A percentile compares a stretch with the other conserved stretches of the same genome.
Evolutionary conservation across 2,329 filamentous ascomycete species (phyloP).

Genomic region (Beauveria scarabaeidicola): DNA sequence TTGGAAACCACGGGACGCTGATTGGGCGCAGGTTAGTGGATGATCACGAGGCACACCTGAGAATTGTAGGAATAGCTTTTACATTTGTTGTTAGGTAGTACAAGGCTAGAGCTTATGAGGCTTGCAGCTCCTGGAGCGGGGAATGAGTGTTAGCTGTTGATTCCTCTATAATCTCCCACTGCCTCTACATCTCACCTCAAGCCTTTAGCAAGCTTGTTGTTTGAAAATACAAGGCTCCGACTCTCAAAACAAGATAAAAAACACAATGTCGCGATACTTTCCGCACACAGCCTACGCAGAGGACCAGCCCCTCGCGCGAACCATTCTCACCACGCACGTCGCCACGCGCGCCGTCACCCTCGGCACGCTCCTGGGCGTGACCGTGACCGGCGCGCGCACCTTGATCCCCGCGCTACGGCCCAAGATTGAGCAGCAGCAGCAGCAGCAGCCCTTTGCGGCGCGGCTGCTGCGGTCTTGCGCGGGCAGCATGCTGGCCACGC

Average conservation of each 20-base stretch:
- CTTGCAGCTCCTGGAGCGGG: neutral
- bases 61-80: no score
- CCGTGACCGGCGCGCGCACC: constrained; percentile 27
- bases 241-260: neutral
- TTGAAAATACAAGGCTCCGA: neutral
- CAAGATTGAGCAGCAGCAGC: constrained; percentile 1
- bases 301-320: constrained; percentile 47
- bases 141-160: neutral
- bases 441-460: constrained; percentile 19
- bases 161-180: neutral
- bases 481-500: constrained; percentile 35
- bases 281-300: constrained; percentile 52
- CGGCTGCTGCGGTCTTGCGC: constrained; percentile 38
- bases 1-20: neutral
- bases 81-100: neutral
- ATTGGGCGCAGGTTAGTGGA: neutral
- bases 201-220: no score
- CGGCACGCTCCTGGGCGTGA: constrained; percentile 40
- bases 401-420: constrained; percentile 22
- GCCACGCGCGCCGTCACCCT: constrained; percentile 46
- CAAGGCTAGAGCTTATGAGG: neutral
- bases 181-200: no score
- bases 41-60: neutral
- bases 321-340: constrained; percentile 53
- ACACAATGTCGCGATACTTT: constrained; percentile 45